Conservation (phyloP, 257 asterid genomes). For the Solanum virginianum region DNA sequence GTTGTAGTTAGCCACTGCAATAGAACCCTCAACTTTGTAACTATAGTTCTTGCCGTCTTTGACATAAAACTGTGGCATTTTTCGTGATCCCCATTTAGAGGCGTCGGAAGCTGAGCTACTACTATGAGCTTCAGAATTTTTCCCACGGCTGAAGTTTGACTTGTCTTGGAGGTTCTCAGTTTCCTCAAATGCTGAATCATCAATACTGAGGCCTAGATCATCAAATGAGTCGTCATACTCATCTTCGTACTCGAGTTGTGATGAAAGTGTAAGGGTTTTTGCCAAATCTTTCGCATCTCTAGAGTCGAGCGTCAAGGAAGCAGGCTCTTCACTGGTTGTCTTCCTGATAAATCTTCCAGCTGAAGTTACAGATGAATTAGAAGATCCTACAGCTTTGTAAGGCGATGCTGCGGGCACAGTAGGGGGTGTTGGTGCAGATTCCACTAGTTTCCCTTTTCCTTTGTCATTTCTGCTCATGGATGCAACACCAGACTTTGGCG, state of each 20-base stretch:
- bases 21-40: conserved; percentile 84
- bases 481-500: conserved; percentile 26
- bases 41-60: conserved; percentile 95
- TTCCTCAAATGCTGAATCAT: conserved; percentile 66
- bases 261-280: conserved; percentile 58
- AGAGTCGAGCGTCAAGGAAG: conserved; percentile 32
- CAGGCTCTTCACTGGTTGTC: conserved; percentile 24
- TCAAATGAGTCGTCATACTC: conserved; percentile 97
- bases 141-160: conserved; percentile 16
- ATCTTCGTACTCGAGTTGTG: conserved; percentile 88
- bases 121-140: conserved; percentile 13
- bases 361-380: conserved; percentile 40
- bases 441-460: conserved; percentile 74
- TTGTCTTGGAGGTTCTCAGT: conserved; percentile 26
- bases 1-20: conserved; percentile 50
- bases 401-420: conserved; percentile 8
- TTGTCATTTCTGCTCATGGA: conserved; percentile 28
- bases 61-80: conserved; percentile 70
- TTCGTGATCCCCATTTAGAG: conserved; percentile 56
- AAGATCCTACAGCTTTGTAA: conserved; percentile 23
- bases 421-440: conserved; percentile 15
- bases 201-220: conserved; percentile 78
- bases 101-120: conserved; percentile 27
- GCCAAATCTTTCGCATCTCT: conserved; percentile 34
- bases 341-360: conserved; percentile 77